Evolutionary conservation across 345 rosid genomes (phyloP), one percentile per base, ranked within the genome.

Genomic region (Hibiscus mutabilis): DNA sequence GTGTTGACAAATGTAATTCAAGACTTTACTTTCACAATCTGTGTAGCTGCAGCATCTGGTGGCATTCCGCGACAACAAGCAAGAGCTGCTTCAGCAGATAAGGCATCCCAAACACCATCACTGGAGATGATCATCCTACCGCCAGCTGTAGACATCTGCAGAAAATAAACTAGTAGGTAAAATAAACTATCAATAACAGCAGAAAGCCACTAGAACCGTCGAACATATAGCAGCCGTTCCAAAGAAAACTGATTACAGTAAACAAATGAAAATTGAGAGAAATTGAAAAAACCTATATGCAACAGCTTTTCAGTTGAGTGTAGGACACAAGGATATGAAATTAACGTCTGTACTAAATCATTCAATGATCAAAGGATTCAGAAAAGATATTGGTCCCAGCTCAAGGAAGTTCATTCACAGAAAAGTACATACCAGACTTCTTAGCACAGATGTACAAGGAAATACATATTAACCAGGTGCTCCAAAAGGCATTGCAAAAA

Each of bases 81-180:
- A 81, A 96, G 84, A 65, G 96, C 91, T 68, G n/a, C 81, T 73
- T 96, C 99, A 4, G 94, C 96, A 53, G 82, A 86, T 68, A 96
- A 37, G 74, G 87, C 92, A 86, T 96, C 99, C 99, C 99, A 96
- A 63, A 96, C 99, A 80, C 99, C 99, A 59, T 96, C 99, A 81
- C 99, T 96, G 31, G 97, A 87, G 73, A 96, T 86, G 40, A 96
- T 80, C 73, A 96, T 85, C 76, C 99, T 82, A 70, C 99, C 99
- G 68, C 99, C 99, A 42, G 81, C 86, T 2, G 89, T 79, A 77
- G 98, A 91, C 82, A 96, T 75, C 99, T 96, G 86, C 84, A 89
- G 63, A 79, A 71, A 40, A 74, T 12, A 74, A 71, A 68, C 22
- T 64, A 70, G 31, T 25, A 22, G 6, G 13, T 21, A 72, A 59